These are phyloP conservation scores for Pseudisothecium myosuroides DNA, from an alignment of 225 moss, liverwort and hornwort species.

Conservation along the genomic window DNA sequence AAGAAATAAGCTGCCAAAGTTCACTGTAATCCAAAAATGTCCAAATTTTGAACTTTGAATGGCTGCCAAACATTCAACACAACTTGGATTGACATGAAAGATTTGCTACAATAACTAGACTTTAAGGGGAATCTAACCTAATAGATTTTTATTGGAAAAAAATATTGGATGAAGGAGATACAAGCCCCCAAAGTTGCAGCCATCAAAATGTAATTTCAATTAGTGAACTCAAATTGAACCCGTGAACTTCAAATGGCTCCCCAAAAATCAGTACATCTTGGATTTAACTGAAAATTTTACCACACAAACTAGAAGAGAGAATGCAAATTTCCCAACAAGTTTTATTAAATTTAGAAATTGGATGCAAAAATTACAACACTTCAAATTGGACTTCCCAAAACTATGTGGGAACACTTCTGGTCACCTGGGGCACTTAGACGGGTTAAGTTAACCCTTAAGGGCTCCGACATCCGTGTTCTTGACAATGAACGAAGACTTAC, in stretches of 20 bases:
- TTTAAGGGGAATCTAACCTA: not conserved
- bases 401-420: not conserved
- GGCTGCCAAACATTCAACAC: not conserved
- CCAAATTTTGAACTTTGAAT: not conserved
- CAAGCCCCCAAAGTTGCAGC: not conserved
- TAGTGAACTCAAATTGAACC: not conserved
- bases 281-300: not conserved
- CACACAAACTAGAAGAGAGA: not conserved
- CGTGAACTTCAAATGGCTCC: rapidly evolving
- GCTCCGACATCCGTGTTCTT: no score
- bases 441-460: no score
- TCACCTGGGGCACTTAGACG: not conserved
- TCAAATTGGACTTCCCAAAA: not conserved
- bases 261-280: not conserved
- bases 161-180: not conserved
- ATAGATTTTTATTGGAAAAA: not conserved
- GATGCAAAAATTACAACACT: not conserved
- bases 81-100: not conserved
- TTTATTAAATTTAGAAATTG: no score
- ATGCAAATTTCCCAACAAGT: not conserved
- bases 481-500: no score
- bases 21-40: not conserved
- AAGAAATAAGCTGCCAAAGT: rapidly evolving
- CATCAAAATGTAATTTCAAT: not conserved
- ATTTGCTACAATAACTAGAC: no score